Evolutionary conservation across 345 rosid genomes (phyloP).

Genomic region (Capsella bursapastoris): DNA sequence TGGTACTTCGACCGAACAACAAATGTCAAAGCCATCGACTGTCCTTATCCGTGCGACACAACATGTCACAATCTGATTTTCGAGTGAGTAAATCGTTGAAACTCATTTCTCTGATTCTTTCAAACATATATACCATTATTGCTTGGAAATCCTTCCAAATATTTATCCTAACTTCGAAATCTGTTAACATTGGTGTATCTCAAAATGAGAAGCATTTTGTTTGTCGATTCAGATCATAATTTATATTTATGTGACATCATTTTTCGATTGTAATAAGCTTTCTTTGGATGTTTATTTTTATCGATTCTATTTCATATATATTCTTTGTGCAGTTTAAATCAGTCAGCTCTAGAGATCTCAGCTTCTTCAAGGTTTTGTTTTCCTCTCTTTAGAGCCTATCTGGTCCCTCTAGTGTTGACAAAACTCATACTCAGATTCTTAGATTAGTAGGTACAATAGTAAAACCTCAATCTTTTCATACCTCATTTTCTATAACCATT

Average conservation of each 20-base stretch:
- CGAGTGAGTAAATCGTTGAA: constrained; percentile 54
- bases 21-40: constrained; percentile 60
- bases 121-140: neutral
- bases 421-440: constrained; percentile 27
- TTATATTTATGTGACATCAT: constrained; percentile 1
- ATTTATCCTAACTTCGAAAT: constrained; percentile 22
- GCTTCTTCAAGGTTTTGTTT: constrained; percentile 42
- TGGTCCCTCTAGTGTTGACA: constrained; percentile 44
- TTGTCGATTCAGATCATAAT: constrained; percentile 9
- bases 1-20: constrained; percentile 74
- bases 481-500: constrained; percentile 14
- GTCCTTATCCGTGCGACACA: constrained; percentile 81
- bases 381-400: constrained; percentile 37
- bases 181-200: constrained; percentile 27
- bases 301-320: constrained; percentile 10
- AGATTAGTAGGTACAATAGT: constrained; percentile 20
- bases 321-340: constrained; percentile 40
- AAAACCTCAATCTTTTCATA: constrained; percentile 28
- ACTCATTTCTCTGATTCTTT: constrained; percentile 23
- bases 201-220: neutral
- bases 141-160: neutral
- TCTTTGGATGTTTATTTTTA: constrained; percentile 23
- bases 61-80: constrained; percentile 83
- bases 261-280: constrained; percentile 4
- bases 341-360: constrained; percentile 41